Percentiles rank a stretch among this genome's conserved stretches.
Evolutionary conservation across 2,329 filamentous ascomycete species (phyloP).

Genomic region (Talaromyces sp.): DNA sequence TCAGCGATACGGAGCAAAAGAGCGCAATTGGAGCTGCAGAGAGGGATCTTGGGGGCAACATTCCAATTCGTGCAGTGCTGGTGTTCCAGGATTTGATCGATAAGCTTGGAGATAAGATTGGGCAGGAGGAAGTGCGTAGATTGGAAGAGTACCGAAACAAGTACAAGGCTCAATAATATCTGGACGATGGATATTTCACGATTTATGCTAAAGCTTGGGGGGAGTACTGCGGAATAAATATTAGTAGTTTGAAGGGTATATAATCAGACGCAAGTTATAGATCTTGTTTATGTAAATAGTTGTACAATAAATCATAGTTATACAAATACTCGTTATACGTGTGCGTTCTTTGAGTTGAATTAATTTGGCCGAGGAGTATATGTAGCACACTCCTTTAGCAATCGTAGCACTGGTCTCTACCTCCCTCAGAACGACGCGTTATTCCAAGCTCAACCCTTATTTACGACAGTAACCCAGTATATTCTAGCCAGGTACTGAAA

Average conservation of each 20-base stretch:
- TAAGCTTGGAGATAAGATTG: slow-evolving; percentile 61
- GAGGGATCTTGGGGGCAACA: slow-evolving; percentile 65
- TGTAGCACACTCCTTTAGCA: not conserved
- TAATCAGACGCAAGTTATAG: not conserved
- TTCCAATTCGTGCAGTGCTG: slow-evolving; percentile 75
- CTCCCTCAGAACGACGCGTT: not conserved
- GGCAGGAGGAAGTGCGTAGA: slow-evolving; percentile 59
- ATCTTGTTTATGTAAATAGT: not conserved
- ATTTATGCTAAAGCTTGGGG: not conserved
- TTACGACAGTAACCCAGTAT: not conserved
- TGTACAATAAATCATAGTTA: not conserved
- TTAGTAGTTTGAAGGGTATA: not conserved
- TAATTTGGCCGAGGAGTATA: not conserved
- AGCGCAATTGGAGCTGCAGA: slow-evolving; percentile 85
- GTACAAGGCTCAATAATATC: slow-evolving; percentile 36
- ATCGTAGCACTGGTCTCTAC: not conserved
- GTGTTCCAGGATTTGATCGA: slow-evolving; percentile 73
- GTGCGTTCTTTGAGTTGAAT: not conserved
- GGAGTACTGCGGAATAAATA: not conserved
- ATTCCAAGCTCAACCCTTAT: not conserved
- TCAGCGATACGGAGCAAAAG: slow-evolving; percentile 62
- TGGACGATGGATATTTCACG: not conserved
- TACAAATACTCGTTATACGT: not conserved
- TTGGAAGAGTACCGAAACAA: slow-evolving; percentile 68
- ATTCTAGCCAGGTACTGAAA: not conserved